These are phyloP conservation scores for Pythium scleroteichum DNA, from an alignment of 352 stramenopile genomes.

Conservation along the genomic window DNA sequence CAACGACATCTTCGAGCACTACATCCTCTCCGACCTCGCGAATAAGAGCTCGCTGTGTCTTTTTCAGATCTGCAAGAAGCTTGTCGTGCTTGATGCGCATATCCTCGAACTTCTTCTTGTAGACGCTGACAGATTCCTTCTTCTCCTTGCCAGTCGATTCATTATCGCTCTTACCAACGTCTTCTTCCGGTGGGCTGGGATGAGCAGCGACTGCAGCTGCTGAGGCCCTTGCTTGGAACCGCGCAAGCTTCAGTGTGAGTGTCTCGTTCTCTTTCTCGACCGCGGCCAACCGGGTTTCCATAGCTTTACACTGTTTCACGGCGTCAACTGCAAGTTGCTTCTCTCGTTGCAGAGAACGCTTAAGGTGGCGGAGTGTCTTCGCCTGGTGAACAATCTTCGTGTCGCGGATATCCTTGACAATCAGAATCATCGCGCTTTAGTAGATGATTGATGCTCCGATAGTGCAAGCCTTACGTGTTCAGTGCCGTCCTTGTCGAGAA, in stretches of 20 bases:
- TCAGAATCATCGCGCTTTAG: too few species aligned
- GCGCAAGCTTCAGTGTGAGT: conserved; percentile 56
- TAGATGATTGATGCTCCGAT: too few species aligned
- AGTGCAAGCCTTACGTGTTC: conserved; percentile 46
- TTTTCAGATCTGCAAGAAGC: conserved; percentile 64
- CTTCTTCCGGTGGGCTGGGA: too few species aligned
- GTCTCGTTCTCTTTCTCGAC: conserved; percentile 65
- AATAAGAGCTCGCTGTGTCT: conserved; percentile 62
- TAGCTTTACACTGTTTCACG: conserved; percentile 38
- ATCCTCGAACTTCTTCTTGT: conserved; percentile 61
- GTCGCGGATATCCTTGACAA: conserved; percentile 65
- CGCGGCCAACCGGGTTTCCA: conserved; percentile 34
- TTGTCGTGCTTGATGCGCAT: conserved; percentile 58
- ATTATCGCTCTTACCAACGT: neutral
- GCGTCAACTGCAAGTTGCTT: conserved; percentile 52
- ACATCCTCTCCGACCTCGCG: conserved; percentile 69
- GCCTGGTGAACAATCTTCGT: conserved; percentile 81
- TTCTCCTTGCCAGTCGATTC: too few species aligned
- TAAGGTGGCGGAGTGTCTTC: conserved; percentile 62
- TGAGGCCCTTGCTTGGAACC: conserved; percentile 45
- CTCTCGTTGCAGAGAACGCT: conserved; percentile 56
- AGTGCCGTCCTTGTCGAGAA: conserved; percentile 55
- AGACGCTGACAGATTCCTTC: conserved; percentile 16
- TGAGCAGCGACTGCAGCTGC: conserved; percentile 18
- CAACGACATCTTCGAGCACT: conserved; percentile 48